Base-by-base conservation (phyloP, 805 yeast species). In the Candida ponderosae region DNA sequence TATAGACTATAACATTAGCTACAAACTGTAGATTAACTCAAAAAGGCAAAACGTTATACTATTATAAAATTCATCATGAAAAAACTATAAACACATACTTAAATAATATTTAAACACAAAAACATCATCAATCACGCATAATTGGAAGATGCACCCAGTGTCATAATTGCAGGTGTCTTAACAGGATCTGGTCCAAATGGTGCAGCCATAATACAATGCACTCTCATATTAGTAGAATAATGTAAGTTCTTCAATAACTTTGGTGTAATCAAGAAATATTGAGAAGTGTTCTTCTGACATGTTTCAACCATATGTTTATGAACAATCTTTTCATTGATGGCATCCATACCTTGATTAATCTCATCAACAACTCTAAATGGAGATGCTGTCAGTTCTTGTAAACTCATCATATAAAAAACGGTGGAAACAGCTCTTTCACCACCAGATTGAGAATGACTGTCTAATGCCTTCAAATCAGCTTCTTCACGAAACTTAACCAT, bases 311-410 rank as follows among this genome's bases (percentile, higher is more conserved):
- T 79, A 43, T 85, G 75, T 43, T 75, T 73, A 55, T 90, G 96
- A 3, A 93, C 89, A 62, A 76, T 69, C 43, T 89, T 74, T 59
- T 93, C 98, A 53, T 93, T 93, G 42, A 75, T 75, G 11, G 94
- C 83, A 62, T 93, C 99, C 97, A 93, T 89, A 47, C 98, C 99
- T 63, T 93, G 99, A 56, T 93, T 93, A 44, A 93, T 94, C 65
- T 93, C 99, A 61, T 93, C 99, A 7, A 93, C 96, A 3, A 90
- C 89, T 53, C 97, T 68, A 53, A 93, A 87, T 9, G 98, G 97
- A 0, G 96, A 86, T 21, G 73, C 72, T 0, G 97, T 80, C 40
- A 83, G 68, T 10, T 88, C 90, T 62, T 93, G 99, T 44, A 93
- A 65, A 1, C 97, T 80, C 68, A 93, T 84, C 53, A 93, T 73